Evolutionary conservation across 805 yeast species (phyloP).

Genomic region (Cyberlindnera suaveolens): DNA sequence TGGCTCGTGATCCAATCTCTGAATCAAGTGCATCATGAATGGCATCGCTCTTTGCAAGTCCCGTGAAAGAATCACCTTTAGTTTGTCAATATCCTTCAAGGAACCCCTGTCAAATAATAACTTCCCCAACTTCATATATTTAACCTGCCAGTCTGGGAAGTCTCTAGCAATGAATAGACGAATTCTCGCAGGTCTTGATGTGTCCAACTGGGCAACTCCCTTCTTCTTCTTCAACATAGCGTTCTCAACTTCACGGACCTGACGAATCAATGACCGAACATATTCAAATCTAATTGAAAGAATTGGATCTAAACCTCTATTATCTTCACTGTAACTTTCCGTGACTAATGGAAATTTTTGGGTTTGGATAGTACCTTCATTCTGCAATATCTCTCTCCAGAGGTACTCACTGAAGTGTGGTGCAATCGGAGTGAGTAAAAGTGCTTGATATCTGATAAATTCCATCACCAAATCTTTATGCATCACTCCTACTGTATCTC

Average conservation of each 20-base stretch:
- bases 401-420: constrained; percentile 93
- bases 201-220: constrained; percentile 61
- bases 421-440: constrained; percentile 84
- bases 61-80: constrained; percentile 61
- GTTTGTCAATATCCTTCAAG: constrained; percentile 54
- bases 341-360: constrained; percentile 74
- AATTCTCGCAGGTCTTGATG: constrained; percentile 62
- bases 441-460: constrained; percentile 80
- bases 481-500: constrained; percentile 69
- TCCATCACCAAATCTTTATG: constrained; percentile 73
- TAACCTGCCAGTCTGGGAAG: constrained; percentile 88
- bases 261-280: constrained; percentile 68
- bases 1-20: constrained; percentile 62
- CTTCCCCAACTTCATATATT: constrained; percentile 72
- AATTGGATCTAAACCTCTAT: constrained; percentile 37
- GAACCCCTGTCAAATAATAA: constrained; percentile 58
- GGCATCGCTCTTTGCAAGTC: constrained; percentile 99
- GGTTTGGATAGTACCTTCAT: constrained; percentile 58
- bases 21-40: constrained; percentile 78
- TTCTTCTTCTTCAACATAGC: constrained; percentile 76
- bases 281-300: constrained; percentile 67
- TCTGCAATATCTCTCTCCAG: constrained; percentile 73
- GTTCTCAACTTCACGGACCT: constrained; percentile 91
- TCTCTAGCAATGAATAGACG: constrained; percentile 67
- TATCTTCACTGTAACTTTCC: constrained; percentile 16